Evolutionary conservation across 306 rosid genomes (phyloP), one percentile per base, ranked within the genome.

Genomic region (Corylus avellana): DNA sequence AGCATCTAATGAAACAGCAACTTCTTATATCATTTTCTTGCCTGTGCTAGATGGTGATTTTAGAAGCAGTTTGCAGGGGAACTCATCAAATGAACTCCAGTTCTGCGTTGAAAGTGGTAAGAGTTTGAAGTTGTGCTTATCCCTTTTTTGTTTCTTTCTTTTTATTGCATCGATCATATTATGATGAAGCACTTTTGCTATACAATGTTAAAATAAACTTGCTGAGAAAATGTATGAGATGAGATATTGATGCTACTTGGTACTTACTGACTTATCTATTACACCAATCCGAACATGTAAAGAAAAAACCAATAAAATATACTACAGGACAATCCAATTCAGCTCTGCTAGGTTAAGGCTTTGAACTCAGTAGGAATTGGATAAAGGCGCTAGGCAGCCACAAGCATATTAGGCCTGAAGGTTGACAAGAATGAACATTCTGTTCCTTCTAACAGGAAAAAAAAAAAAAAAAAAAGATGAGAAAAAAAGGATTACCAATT

Each of bases 51-150:
- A 93, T 59, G 98, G 92, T 63, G 79, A 73, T 7, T 93, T 93
- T 74, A 87, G 94, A 10, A 68, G 50, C 90, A 37, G 82, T 85
- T 82, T 91, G 86, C 92, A 89, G 75, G 98, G 94, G 74, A 93
- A 84, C 37, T 49, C 84, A n/a, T 37, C 62, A 46, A 86, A 91
- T 56, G 88, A 89, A 81, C 94, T 93, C 62, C 89, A 89, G 69
- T 78, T 93, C 49, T 93, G 98, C 72, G 71, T 87, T 70, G 94
- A 91, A 88, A 93, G 97, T 76, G 91, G 94, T 91, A 20, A 32
- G 29, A 39, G 11, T 18, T n/a, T n/a, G 42, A 35, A 44, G 88
- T 71, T 80, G 7, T 58, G 55, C 20, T 58, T 11, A 6, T 35
- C 13, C 16, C 7, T 4, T 18, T 35, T 63, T 8, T 63, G 8